Base-by-base conservation (phyloP, 768 basidiomycete species). In the Holtermannia corniformis region DNA sequence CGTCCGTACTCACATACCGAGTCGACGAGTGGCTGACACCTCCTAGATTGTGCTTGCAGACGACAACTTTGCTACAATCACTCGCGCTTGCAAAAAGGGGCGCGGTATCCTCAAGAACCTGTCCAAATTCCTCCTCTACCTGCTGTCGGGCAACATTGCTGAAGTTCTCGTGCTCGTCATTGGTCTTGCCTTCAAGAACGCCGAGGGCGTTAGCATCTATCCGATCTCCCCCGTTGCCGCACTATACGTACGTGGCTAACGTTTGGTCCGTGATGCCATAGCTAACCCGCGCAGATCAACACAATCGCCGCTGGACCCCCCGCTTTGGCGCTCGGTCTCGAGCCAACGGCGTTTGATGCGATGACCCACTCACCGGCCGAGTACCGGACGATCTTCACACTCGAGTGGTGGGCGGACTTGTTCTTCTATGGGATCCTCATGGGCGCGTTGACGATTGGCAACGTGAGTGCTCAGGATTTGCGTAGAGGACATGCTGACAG, bases 51-150 rank as follows among this genome's bases (percentile, higher is more conserved):
- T 84, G 14, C 75, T 85, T 14, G 75, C 82, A 46, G 79, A 82
- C 51, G 80, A 81, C 63, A 81, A 82, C 63, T 82, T 85, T 58
- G 79, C 81, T 1, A 79, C 81, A 1, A 83, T 84, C 55, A 75
- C 81, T 46, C 76, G 76, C 42, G 83, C 80, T 1, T 78, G 84
- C 59, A 76, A 81, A 66, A 82, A 82, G 65, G 83, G 83, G 56
- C 79, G 73, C 79, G 82, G 73, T 72, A 72, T 79, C 4, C 78
- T 81, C 70, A 74, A 75, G 51, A 82, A 81, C 68, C 78, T 83
- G 53, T 75, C 77, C 46, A 76, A 78, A 51, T 81, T 81, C 62
- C 72, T 80, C 25, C 69, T 81, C 14, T 79, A 81, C 57, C 73
- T 82, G 1, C 62, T 81, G 5, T 72, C 78, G 10, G 77, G 73